Evolutionary conservation across 1,284 basidiomycete species (phyloP), one percentile per base, ranked within the genome.

Genomic region (Rhodotorula sp.): DNA sequence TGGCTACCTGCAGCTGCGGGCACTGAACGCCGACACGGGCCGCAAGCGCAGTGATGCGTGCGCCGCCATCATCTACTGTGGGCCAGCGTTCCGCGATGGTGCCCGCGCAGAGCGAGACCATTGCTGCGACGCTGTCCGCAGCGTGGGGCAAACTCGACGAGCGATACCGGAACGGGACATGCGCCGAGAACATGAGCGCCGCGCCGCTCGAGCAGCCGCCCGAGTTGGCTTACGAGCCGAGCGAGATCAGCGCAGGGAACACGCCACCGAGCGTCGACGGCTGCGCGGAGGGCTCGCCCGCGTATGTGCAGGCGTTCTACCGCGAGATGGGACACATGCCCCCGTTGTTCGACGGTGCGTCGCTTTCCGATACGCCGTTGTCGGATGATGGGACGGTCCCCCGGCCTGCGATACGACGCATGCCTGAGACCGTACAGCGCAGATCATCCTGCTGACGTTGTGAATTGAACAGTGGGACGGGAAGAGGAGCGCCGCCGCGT

Each of bases 401-500:
- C 34, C 34, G 34, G 34, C 34, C 34, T 34, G 34, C 34, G 34
- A 34, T 34, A 34, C 34, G 34, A 34, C 34, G 34, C 34, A 34
- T 34, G 34, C 34, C 34, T 34, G 34, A 34, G 34, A 34, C 34
- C 5, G 34, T 34, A 34, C 34, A 34, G 5, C 34, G 34, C 34
- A 34, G 34, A 34, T 34, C 34, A 34, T 34, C 34, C 34, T 34
- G 34, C 34, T 34, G 34, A 34, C 34, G 34, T 34, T 34, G 34
- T 34, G 34, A 34, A 34, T 34, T 34, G 25, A 27, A 25, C 13
- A 46, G 44, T 52, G 49, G 62, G 44, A 10, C 65, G 58, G 41
- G 65, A 66, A 52, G 50, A 54, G 12, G 52, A 54, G 19, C 65
- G 65, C 9, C 65, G 44, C 1, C 57, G 50, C 9, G 58, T 52